These are phyloP conservation scores for Zea mays DNA, from an alignment of 176 grass and related monocot genomes.

Conservation along the genomic window DNA sequence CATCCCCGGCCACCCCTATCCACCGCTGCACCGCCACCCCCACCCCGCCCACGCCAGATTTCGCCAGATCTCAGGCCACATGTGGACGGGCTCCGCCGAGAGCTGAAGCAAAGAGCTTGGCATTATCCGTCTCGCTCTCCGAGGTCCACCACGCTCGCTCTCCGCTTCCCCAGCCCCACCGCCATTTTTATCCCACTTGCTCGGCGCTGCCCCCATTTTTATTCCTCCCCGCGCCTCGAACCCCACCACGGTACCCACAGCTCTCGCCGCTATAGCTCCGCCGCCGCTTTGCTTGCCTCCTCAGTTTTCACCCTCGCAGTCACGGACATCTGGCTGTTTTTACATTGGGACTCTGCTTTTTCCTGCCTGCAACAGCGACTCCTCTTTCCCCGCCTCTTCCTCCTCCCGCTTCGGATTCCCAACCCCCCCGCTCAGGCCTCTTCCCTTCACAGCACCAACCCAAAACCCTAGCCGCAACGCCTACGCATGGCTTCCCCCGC, in stretches of 20 bases:
- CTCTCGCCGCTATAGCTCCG: not conserved
- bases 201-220: conserved; percentile 19
- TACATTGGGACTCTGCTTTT: not conserved
- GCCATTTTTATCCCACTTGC: conserved; percentile 17
- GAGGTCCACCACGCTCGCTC: conserved; percentile 22
- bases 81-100: not conserved
- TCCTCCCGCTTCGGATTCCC: conserved; percentile 28
- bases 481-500: conserved; percentile 43
- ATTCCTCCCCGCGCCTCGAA: conserved; percentile 42
- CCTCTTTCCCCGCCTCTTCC: conserved; percentile 31
- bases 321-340: too few species aligned
- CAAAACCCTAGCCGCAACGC: conserved; percentile 45
- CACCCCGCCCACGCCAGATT: not conserved
- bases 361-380: not conserved
- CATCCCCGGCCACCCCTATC: too few species aligned
- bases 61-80: not conserved
- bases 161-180: not conserved
- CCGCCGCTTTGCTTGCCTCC: not conserved
- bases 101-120: not conserved
- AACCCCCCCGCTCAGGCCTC: not conserved
- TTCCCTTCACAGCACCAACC: not conserved
- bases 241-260: not conserved
- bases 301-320: not conserved
- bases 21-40: not conserved
- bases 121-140: conserved; percentile 11